Base-by-base conservation (phyloP, 495 filamentous ascomycete genomes). In the Hamigera avellanea region DNA sequence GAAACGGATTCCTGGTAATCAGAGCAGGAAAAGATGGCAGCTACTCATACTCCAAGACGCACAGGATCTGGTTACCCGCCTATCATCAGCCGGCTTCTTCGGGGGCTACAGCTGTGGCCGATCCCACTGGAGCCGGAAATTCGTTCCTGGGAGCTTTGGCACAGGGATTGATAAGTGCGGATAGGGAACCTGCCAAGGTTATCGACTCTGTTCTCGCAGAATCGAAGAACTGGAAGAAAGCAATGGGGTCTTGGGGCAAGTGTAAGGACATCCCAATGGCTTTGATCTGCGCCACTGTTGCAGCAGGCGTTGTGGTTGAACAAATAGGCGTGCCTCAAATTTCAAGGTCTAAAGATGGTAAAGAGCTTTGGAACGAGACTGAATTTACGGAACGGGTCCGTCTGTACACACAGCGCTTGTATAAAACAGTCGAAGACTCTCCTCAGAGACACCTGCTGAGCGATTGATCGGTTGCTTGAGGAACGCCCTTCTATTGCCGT, bases 101-200 rank as follows among this genome's bases (percentile, higher is more conserved):
- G 4, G 53, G 33, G 33, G 32, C 58, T 39, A 46, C 54, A 6
- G 70, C 67, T 35, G 85, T 96, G 6, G 62, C 93, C 12, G 91
- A 98, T 56, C 88, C 89, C 0, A 98, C 91, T 0, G 91, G 91
- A n/a, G 91, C 88, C 14, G 91, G 91, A 0, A 98, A 98, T 54
- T 78, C 81, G 0, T 98, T 95, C 49, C 67, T 96, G 0, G 91
- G 91, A 6, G 91, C 73, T 3, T 50, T 95, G n/a, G 70, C 77
- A 0, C 75, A 89, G 15, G 86, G 80, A 1, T 57, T 94, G 41
- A 75, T 80, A 10, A 66, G 78, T 39, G 46, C 46, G 16, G 77
- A 72, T 0, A 51, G 61, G 25, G 50, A 43, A n/a, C 46, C 59
- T 6, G 53, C 56, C 26, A 26, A 53, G n/a, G 36, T 56, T 15